Conservation (phyloP, 176 grass and related monocot species). For the Neostapfia colusana region DNA sequence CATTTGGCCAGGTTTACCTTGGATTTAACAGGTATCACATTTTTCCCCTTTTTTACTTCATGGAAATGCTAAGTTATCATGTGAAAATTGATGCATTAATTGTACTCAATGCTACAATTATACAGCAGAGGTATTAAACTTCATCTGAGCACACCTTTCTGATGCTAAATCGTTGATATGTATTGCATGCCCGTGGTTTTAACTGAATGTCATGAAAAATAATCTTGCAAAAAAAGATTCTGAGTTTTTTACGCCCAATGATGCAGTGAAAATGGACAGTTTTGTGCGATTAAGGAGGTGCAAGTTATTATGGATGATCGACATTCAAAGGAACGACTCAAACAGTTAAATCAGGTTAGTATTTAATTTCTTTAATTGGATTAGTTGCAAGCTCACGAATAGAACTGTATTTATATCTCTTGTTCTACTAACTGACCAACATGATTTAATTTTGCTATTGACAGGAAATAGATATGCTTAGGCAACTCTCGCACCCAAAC, state of each 20-base stretch:
- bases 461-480: conserved; percentile 95
- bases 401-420: background rate
- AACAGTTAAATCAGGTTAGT: conserved; percentile 87
- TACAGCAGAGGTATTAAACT: background rate
- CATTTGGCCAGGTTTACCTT: conserved; percentile 94
- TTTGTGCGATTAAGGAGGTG: conserved; percentile 98
- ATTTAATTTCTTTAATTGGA: conserved; percentile 22
- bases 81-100: conserved; percentile 15
- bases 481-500: conserved; percentile 79
- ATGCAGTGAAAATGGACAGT: conserved; percentile 83
- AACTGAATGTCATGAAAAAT: background rate
- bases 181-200: background rate
- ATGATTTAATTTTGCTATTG: conserved; percentile 31
- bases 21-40: conserved; percentile 80
- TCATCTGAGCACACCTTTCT: background rate
- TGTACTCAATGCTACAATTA: background rate
- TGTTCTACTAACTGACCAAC: conserved; percentile 27
- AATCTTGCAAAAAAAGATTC: background rate
- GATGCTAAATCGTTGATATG: background rate
- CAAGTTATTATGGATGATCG: conserved; percentile 91
- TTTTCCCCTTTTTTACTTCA: background rate
- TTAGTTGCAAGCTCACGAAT: background rate
- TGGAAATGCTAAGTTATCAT: background rate
- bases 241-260: conserved; percentile 6
- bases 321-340: conserved; percentile 93